Base-by-base conservation (phyloP, 1,284 basidiomycete species). In the Cutaneotrichosporon daszewskae region DNA sequence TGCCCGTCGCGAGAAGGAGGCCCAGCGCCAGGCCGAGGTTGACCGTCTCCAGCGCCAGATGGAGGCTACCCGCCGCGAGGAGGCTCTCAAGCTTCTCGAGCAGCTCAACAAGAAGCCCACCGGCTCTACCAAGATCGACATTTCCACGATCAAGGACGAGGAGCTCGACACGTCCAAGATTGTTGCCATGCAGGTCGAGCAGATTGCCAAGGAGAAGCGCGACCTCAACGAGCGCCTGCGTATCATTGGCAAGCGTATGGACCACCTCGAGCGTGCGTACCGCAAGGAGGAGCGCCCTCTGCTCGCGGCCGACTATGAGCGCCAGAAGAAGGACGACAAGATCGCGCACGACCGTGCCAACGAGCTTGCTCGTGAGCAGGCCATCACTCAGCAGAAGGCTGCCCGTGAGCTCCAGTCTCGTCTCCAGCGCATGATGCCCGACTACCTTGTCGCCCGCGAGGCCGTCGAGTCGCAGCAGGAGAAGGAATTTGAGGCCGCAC, bases 171-270 rank as follows among this genome's bases (percentile, higher is more conserved):
- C 90, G 9, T 83, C 88, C 62, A 83, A 83, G 53, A 80, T 98
- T 51, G 87, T 97, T 67, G 81, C 81, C 41, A 80, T 97, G 58
- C 90, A 96, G 70, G 90, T 97, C 40, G 83, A 88, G 58, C 89
- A 95, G 64, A 77, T 95, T 44, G 92, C 96, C 74, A 96, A 95
- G 74, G 94, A 97, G 75, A 95, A 95, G 79, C 84, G 83, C 59
- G 87, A 92, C 58, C 76, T 89, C 54, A 80, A 79, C 53, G 87
- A 92, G 61, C 81, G 84, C 20, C 77, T 96, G 49, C 84, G 90
- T 27, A 80, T 92, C 54, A 79, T 87, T 42, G 72, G 83, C 45
- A 96, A 97, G 74, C 85, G 90, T 24, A 82, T 97, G 60, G 94
- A 98, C 65, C 92, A 98, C 72, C 71, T 88, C 64, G 94, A 98